Base-by-base conservation (phyloP, 176 grass and related monocot species). In the Alopecurus myosuroides region DNA sequence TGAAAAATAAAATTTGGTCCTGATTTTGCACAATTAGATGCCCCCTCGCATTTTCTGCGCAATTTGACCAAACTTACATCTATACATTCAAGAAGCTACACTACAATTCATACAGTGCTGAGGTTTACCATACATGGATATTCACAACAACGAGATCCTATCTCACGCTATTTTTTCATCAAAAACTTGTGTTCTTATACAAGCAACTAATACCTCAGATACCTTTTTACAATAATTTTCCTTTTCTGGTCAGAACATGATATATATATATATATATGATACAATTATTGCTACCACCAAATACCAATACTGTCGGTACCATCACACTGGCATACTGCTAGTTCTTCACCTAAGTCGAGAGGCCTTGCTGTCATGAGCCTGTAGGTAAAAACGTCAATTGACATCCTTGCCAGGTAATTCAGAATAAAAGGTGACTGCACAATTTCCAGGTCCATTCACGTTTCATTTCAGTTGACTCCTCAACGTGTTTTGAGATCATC, bases 401-500 rank as follows among this genome's bases (percentile, higher is more conserved):
- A 66, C 67, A 79, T 60, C 57, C 29, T 36, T 41, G 15, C 44
- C 20, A 37, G 82, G 45, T 36, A 58, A 70, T 84, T 76, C 67
- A 83, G 34, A 26, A 91, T 46, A 6, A 6, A 78, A 42, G 55
- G 65, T 29, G 82, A 48, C 77, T 66, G 29, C 89, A 72, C 25
- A 36, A 72, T 64, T 72, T 73, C 26, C 36, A 57, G 45, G 63
- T 85, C 63, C 74, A 81, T 82, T 77, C 67, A 66, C 46, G n/a
- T 58, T 73, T 52, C 75, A 67, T 37, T 81, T 82, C 39, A 78
- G 56, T 50, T 28, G 65, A 77, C 33, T 62, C 18, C 18, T 94
- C 78, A 97, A 25, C 76, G 88, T 55, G 82, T 51, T 76, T 87
- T 91, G 33, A 96, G 71, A 84, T 73, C 88, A 57, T 99, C 97